Conservation (phyloP, 306 rosid genomes). For the Trichosanthes truncata region DNA sequence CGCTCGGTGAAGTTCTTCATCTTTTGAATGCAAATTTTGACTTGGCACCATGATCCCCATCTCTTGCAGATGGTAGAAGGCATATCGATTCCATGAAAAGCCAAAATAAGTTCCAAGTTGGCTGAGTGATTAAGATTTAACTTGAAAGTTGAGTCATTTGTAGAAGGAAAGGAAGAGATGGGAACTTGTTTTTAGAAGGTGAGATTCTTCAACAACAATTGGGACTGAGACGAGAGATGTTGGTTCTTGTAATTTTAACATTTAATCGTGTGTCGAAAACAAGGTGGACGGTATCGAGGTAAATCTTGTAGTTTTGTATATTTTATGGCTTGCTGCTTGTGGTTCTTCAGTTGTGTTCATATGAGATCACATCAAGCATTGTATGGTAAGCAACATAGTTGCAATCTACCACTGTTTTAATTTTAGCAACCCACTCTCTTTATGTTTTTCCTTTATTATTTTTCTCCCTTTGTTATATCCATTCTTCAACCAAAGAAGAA, state of each 20-base stretch:
- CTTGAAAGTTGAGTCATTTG: not conserved
- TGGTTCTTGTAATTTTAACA: not conserved
- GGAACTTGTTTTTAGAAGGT: not conserved
- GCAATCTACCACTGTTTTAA: not conserved
- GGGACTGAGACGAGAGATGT: not conserved
- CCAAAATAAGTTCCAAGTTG: not conserved
- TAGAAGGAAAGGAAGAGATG: not conserved
- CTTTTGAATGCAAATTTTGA: conserved; percentile 59
- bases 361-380: not conserved
- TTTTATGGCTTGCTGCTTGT: not conserved
- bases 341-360: not conserved
- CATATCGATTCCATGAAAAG: not conserved
- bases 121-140: not conserved
- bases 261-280: not conserved
- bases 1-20: conserved; percentile 50
- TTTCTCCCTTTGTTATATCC: not conserved
- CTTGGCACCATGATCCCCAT: conserved; percentile 26
- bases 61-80: not conserved
- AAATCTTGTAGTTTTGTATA: not conserved
- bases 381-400: not conserved
- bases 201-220: not conserved
- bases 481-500: too few species aligned
- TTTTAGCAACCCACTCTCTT: not conserved
- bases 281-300: not conserved
- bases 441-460: not conserved